Base-by-base conservation (phyloP, 257 asterid genomes). In the Gynochthodes officinalis region DNA sequence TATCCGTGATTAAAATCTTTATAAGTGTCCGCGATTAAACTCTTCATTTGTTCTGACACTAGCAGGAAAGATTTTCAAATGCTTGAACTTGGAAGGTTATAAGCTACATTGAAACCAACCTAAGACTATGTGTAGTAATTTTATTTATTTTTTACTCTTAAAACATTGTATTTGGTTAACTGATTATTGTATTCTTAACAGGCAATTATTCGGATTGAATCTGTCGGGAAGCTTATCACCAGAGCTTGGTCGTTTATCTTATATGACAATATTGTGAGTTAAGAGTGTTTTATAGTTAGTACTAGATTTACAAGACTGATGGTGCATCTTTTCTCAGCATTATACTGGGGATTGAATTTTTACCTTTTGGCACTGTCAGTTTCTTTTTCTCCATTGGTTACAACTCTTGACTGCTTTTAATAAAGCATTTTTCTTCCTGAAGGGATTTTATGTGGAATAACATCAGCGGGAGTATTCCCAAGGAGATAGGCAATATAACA, bases 391-490 rank as follows among this genome's bases (percentile, higher is more conserved):
- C 16, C 4, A 37, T 64, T 25, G 1, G 14, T 42, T 42, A 40
- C 0, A 30, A 55, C 48, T 49, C 27, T 62, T 30, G 35, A 7
- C 58, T 8, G 50, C 30, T 53, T 67, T 11, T 75, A 12, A 77
- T 65, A 32, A 19, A 76, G 64, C 54, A 42, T 55, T 59, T 81
- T 76, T 25, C 32, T 58, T 66, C 66, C 52, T 71, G 69, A 77
- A 95, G 98, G 89, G 98, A 92, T 81, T 76, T 95, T 67, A 95
- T 95, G 99, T 92, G 98, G 99, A 95, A 95, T 87, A 79, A 67
- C 71, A 81, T 95, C 70, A 82, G 82, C 30, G 98, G 98, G 61
- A 83, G 67, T 63, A 92, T 95, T 82, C 99, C 99, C 44, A 89
- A 82, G 88, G 98, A 95, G 88, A 95, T 95, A 44, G 97, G 99